Evolutionary conservation across 2,329 filamentous ascomycete genomes (phyloP).

Genomic region (Talaromyces sp.): DNA sequence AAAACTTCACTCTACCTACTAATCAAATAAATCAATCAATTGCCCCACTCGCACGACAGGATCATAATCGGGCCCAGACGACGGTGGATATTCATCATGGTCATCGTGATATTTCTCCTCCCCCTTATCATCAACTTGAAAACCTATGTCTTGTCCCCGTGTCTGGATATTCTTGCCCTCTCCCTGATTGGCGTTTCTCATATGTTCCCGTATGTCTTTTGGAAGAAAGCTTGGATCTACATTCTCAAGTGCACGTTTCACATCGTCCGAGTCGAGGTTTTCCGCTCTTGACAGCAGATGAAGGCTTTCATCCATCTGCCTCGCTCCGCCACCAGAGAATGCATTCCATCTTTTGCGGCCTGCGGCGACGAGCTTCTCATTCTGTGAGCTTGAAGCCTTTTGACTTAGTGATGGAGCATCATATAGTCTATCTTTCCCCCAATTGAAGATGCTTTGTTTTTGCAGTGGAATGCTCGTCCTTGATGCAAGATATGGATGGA

Average conservation of each 20-base stretch:
- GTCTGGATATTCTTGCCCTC: neutral
- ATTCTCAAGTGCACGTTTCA: neutral
- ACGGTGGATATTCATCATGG: too few relatives aligned
- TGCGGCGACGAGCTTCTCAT: too few relatives aligned
- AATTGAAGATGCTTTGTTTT: neutral
- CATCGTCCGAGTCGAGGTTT: neutral
- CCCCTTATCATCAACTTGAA: too few relatives aligned
- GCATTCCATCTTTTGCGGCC: neutral
- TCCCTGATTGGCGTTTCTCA: neutral
- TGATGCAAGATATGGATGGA: neutral
- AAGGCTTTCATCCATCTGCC: neutral
- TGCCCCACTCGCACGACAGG: too few relatives aligned
- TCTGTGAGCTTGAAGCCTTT: neutral
- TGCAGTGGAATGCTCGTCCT: neutral
- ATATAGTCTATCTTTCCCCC: too few relatives aligned
- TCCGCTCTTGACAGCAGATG: neutral
- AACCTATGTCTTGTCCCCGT: too few relatives aligned
- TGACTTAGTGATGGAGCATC: too few relatives aligned
- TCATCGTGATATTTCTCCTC: too few relatives aligned
- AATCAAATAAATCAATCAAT: too few relatives aligned
- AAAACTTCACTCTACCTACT: too few relatives aligned
- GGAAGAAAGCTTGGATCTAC: neutral
- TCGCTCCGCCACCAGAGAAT: conserved; percentile 5
- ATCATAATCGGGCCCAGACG: too few relatives aligned
- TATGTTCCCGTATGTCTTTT: neutral